Base-by-base conservation (phyloP, 23 red algal species). In the Gracilaria gracilis region DNA sequence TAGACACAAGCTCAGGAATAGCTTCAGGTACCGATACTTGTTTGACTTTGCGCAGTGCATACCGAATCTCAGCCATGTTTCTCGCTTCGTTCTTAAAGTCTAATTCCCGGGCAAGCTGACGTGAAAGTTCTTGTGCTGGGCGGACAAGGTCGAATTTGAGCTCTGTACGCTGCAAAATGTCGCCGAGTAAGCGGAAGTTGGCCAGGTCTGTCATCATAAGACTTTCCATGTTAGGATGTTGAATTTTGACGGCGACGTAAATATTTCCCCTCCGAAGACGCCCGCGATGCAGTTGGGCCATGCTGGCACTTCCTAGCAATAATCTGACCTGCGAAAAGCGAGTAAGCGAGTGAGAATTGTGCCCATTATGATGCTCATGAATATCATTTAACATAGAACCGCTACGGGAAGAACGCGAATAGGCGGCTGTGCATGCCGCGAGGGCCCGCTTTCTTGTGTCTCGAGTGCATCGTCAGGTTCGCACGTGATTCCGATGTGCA, bases 191-290 rank as follows among this genome's bases (percentile, higher is more conserved):
- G 33, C 91, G 91, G 40, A 93, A 75, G 37, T 91, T 91, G 61
- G 90, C 87, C 34, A 98, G 74, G 62, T 98, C 95, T 21, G 64
- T 54, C 57, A 85, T 24, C 95, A 98, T 98, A 9, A 94, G 42
- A 9, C 48, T n/a, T 67, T 94, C 85, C 29, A 88, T 82, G 19
- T 74, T 62, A 24, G 95, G 95, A 49, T 65, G 80, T 42, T 94
- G 91, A 27, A 98, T 48, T 69, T 98, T 98, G 85, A 98, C 67
- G 1, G 85, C 95, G 23, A 98, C 91, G 31, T 81, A 27, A 53
- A 46, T 24, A 9, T 75, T 38, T 15, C 40, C 54, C 38, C 70
- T 70, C 11, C 62, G 58, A 37, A 91, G 87, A 9, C 35, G 31
- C 15, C 57, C 87, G 29, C 61, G 57, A 57, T 91, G 87, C 9